Base-by-base conservation (phyloP, 768 basidiomycete genomes). In the Rossbeevera mucosa region DNA sequence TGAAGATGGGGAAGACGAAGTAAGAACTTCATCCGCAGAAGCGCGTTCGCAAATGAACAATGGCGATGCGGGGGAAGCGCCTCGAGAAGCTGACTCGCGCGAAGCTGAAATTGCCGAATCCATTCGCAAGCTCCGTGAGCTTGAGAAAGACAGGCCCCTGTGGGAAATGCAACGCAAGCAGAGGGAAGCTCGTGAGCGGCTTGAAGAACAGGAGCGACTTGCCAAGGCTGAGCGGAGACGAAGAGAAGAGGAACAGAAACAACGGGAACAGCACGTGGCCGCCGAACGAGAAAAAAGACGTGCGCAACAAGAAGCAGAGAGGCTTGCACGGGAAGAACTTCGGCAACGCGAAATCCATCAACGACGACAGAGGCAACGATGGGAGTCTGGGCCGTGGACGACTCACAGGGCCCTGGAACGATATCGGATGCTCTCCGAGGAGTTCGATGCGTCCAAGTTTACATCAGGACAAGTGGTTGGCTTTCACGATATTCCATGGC, bases 401-500 rank as follows among this genome's bases (percentile, higher is more conserved):
- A 64, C 72, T 8, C 72, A 74, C 50, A 76, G 85, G 43, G 91
- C 90, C 5, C 69, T 91, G 25, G 87, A 90, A 58, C 78, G 83
- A 25, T 92, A 87, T 69, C 80, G 72, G 42, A 62, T 66, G 28
- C 73, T 86, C 7, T 73, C 78, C 54, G 82, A 81, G 20, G 73
- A 75, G 28, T 91, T 91, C 62, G 86, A 91, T 64, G 61, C 70
- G 14, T 69, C 78, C 11, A 81, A 78, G 56, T 88, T 84, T 67
- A 71, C 76, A 3, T 56, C 71, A 31, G 74, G 76, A 20, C 67
- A 75, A 13, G 79, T 82, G 3, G 65, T 89, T n/a, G 66, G 74
- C 3, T 81, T 83, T 53, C 78, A 82, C 43, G 76, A 75, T 36
- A 73, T 92, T 26, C 88, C 89, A 0, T 92, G 89, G 89, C 90